A percentile compares a stretch with the other conserved stretches of the same genome.
phyloP scores from a whole-genome alignment of 1,139 yeast species.

The Geotrichum aggregatum region DNA sequence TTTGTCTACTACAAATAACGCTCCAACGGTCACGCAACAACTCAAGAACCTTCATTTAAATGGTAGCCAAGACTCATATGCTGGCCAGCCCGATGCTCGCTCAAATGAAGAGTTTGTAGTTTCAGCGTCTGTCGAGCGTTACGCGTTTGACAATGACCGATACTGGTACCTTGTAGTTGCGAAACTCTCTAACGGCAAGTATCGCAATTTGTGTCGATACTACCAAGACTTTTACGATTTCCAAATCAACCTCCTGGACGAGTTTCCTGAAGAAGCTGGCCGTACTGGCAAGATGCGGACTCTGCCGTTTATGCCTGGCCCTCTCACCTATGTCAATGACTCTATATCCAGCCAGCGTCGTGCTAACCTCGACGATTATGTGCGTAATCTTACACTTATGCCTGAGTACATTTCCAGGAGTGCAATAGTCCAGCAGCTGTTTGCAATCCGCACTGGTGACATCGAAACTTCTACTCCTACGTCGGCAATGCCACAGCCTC shows the following conservation, averaged over 20 bases:
- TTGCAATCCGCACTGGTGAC: slow-evolving; percentile 67
- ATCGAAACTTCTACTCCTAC: slow-evolving; percentile 42
- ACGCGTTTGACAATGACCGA: slow-evolving; percentile 77
- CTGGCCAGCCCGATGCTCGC: background rate
- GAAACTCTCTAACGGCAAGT: slow-evolving; percentile 61
- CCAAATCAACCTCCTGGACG: slow-evolving; percentile 77
- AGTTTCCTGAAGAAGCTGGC: slow-evolving; percentile 92
- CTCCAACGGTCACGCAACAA: slow-evolving; percentile 10
- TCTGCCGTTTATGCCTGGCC: slow-evolving; percentile 95
- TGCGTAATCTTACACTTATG: slow-evolving; percentile 65
- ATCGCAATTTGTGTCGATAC: slow-evolving; percentile 73
- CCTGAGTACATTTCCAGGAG: slow-evolving; percentile 71
- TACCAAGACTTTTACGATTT: slow-evolving; percentile 96
- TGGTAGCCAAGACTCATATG: background rate
- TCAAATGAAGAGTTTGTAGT: slow-evolving; percentile 28
- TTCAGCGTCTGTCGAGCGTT: slow-evolving; percentile 76
- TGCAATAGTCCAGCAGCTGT: slow-evolving; percentile 64
- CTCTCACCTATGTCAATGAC: slow-evolving; percentile 87
- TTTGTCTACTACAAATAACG: background rate
- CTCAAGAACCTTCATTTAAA: slow-evolving; percentile 10
- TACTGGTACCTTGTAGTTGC: slow-evolving; percentile 83
- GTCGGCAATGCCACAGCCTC: slow-evolving; percentile 44
- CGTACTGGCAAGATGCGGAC: slow-evolving; percentile 71
- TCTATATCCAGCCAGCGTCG: slow-evolving; percentile 82
- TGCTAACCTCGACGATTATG: slow-evolving; percentile 79